These are phyloP conservation scores for Bipolaris oryzae DNA, from an alignment of 2,329 filamentous ascomycete genomes.

Conservation along the genomic window DNA sequence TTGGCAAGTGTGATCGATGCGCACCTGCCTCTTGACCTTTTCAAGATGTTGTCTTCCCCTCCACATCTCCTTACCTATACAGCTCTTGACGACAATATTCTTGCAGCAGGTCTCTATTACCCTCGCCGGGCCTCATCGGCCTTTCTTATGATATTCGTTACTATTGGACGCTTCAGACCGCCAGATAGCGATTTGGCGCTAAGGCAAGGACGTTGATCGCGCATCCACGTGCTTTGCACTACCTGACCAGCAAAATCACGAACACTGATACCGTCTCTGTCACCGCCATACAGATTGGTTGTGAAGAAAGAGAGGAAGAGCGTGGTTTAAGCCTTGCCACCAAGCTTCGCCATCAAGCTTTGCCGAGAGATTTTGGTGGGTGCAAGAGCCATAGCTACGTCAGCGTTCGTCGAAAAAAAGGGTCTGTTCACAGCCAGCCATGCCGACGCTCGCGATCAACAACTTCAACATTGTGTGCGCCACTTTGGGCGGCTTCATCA, in stretches of 20 bases:
- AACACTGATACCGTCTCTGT: background rate
- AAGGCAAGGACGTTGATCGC: background rate
- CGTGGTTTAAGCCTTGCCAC: background rate
- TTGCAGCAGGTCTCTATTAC: background rate
- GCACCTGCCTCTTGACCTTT: slow-evolving; percentile 6
- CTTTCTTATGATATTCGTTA: background rate
- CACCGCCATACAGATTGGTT: background rate
- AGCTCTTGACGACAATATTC: background rate
- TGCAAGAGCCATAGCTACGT: slow-evolving; percentile 4
- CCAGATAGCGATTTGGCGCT: background rate
- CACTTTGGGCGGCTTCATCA: slow-evolving; percentile 83
- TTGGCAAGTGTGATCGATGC: slow-evolving; percentile 9
- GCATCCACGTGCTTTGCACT: background rate
- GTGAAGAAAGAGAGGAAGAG: background rate
- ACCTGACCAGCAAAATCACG: background rate
- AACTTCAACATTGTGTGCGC: slow-evolving; percentile 88
- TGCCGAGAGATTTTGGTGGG: slow-evolving; percentile 7
- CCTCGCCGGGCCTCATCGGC: background rate
- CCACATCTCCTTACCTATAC: slow-evolving; percentile 1
- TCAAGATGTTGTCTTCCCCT: background rate
- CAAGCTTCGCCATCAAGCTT: slow-evolving; percentile 15
- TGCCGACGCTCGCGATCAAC: slow-evolving; percentile 68
- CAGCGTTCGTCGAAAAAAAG: background rate
- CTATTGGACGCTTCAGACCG: background rate
- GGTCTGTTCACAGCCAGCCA: slow-evolving; percentile 43